Base-by-base conservation (phyloP, 306 rosid species). In the Trichosanthes truncata region DNA sequence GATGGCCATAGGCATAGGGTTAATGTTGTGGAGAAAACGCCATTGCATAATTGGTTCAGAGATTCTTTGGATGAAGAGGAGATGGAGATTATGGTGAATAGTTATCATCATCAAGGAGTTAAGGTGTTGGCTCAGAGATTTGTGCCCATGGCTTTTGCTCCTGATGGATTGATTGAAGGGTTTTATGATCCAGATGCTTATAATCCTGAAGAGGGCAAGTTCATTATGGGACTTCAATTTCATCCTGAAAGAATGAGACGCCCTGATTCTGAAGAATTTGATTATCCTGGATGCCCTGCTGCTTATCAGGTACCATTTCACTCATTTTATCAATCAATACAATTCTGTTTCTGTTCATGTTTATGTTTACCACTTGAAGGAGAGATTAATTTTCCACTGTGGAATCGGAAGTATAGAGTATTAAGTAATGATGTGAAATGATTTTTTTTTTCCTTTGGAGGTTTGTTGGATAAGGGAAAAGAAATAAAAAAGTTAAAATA, bases 41-140 rank as follows among this genome's bases (percentile, higher is more conserved):
- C 98, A 51, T 76, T 92, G 90, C 86, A 88, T 81, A 68, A 68
- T 20, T 92, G 98, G 98, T 94, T 94, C 55, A 79, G 83, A 78
- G 97, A 91, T 57, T 91, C 95, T 29, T 72, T 94, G 82, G 90
- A 85, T 45, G 89, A 80, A 1, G 87, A 60, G 49, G 76, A 81
- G 59, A 88, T 85, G 95, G 88, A 89, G 80, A 91, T 94, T 84
- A 59, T 26, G 81, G 97, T 94, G 4, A 94, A 94, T 79, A 94
- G 98, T 56, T 94, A 94, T 86, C 98, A 94, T 68, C 98, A 94
- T 82, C 97, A 94, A 82, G 98, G 98, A 5, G 91, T 94, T 9
- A 92, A 91, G 89, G 90, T 85, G 85, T 60, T 94, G 76, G 95
- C 98, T 20, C 96, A 87, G 75, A 88, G 97, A 40, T 92, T 92